Evolutionary conservation across 2,329 filamentous ascomycete genomes (phyloP), one percentile per base, ranked within the genome.

Genomic region (Hymenoscyphus infarciens): DNA sequence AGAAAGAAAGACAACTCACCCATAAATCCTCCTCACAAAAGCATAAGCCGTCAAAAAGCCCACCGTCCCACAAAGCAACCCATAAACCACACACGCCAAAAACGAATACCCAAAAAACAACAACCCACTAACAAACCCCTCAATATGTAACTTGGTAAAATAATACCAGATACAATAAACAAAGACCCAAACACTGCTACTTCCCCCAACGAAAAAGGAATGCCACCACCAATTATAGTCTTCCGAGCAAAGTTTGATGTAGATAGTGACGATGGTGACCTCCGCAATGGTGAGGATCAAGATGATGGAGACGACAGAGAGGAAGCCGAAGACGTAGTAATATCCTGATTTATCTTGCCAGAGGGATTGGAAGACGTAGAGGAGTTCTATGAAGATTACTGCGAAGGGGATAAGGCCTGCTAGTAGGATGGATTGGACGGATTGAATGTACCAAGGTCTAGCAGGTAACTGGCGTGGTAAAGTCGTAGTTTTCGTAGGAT

Each of bases 141-240:
- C 84, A 67, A 96, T 91, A 75, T 93, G 89, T 61, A 96, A 81
- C 75, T 90, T 91, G 67, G 86, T 86, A 69, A 87, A 82, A 76
- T 91, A 96, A 78, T 94, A 96, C 87, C 90, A 96, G 57, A 88
- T 79, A 74, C 89, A 91, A 78, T 95, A 96, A 42, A 85, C 74
- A 73, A 94, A 95, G 42, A 96, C 85, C 91, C 91, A 96, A 64
- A 91, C 75, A 6, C 89, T 85, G 69, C 87, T 91, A 69, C 87
- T 86, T 56, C 88, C 89, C 54, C 92, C 92, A 8, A 92, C 84
- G 57, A 91, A 77, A 78, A 96, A 95, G 59, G 89, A 91, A 74
- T 91, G 89, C 91, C 91, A 96, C 90, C 90, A 95, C 92, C 92
- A 96, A 74, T 91, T 84, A 76, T 95, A 89, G 75, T 96, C 92